Percentiles rank a stretch among this genome's conserved stretches.
Evolutionary conservation across 2,329 filamentous ascomycete genomes (phyloP).

Genomic region (Dothideomycetidae sp.): DNA sequence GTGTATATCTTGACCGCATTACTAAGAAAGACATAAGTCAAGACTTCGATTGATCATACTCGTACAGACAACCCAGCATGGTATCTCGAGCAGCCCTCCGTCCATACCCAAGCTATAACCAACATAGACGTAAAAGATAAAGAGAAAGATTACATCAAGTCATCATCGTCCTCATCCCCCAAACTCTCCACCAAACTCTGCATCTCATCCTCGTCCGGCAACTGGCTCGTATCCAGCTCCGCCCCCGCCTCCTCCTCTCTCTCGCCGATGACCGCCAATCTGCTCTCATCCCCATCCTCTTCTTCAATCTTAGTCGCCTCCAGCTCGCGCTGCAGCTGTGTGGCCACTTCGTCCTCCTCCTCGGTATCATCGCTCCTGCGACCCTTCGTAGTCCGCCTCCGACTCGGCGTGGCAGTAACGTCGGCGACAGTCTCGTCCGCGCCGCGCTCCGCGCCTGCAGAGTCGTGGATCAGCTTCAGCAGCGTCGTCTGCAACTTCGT

Average conservation of each 20-base stretch:
- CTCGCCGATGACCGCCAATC: constrained; percentile 9
- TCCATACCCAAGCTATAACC: no score
- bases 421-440: constrained; percentile 19
- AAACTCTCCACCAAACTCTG: constrained; percentile 13
- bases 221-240: constrained; percentile 10
- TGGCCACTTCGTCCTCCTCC: constrained; percentile 11
- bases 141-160: constrained; percentile 6
- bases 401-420: constrained; percentile 7
- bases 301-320: constrained; percentile 11
- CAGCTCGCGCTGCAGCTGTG: constrained; percentile 11
- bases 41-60: no score
- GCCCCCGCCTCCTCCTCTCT: constrained; percentile 7
- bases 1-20: no score
- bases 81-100: no score
- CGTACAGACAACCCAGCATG: no score
- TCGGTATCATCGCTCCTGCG: constrained; percentile 3
- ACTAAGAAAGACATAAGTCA: no score
- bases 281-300: constrained; percentile 10
- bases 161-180: constrained; percentile 12
- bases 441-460: constrained; percentile 20
- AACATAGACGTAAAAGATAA: no score
- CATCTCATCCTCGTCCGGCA: constrained; percentile 12
- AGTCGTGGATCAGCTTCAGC: constrained; percentile 39
- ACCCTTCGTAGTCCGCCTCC: constrained; percentile 6
- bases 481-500: constrained; percentile 38